phyloP scores from a whole-genome alignment of 2,329 filamentous ascomycete genomes.

The Curvularia eragrostidis region DNA sequence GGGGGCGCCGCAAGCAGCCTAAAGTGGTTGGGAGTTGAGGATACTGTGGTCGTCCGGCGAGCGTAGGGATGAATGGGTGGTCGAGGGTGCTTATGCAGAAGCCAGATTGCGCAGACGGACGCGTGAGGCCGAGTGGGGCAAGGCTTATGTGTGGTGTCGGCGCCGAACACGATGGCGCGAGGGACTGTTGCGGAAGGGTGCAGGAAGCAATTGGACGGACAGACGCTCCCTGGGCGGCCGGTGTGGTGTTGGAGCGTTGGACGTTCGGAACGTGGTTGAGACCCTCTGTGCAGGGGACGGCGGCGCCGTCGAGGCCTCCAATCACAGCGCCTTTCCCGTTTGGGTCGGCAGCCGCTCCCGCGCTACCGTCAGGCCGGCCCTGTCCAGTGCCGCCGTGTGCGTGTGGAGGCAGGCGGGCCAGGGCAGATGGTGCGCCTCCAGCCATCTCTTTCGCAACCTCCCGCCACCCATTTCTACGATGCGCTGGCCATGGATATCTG shows the following conservation, averaged over 20 bases:
- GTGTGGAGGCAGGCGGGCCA: slow-evolving; percentile 10
- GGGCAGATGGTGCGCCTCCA: slow-evolving; percentile 2
- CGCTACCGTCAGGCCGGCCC: neutral
- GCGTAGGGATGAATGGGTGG: slow-evolving; percentile 9
- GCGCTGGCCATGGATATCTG: slow-evolving; percentile 31
- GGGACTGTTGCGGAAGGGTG: neutral
- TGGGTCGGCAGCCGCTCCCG: slow-evolving; percentile 7
- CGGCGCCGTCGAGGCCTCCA: neutral
- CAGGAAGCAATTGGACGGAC: neutral
- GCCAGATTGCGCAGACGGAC: slow-evolving; percentile 12
- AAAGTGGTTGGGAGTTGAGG: slow-evolving; percentile 13
- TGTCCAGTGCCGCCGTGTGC: neutral
- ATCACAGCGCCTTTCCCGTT: slow-evolving; percentile 9
- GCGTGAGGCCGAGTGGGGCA: neutral
- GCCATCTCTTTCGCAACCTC: slow-evolving; percentile 15
- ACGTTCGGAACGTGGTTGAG: neutral
- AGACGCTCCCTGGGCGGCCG: neutral
- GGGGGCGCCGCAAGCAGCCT: neutral
- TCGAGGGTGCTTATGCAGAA: slow-evolving; percentile 23
- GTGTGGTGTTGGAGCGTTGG: neutral
- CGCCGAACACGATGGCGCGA: slow-evolving; percentile 1
- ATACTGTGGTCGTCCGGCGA: slow-evolving; percentile 20
- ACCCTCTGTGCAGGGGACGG: neutral
- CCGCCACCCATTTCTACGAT: slow-evolving; percentile 26
- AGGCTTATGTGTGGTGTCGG: neutral